Base-by-base conservation (phyloP, 2,329 filamentous ascomycete genomes). In the Fusarium sp. region DNA sequence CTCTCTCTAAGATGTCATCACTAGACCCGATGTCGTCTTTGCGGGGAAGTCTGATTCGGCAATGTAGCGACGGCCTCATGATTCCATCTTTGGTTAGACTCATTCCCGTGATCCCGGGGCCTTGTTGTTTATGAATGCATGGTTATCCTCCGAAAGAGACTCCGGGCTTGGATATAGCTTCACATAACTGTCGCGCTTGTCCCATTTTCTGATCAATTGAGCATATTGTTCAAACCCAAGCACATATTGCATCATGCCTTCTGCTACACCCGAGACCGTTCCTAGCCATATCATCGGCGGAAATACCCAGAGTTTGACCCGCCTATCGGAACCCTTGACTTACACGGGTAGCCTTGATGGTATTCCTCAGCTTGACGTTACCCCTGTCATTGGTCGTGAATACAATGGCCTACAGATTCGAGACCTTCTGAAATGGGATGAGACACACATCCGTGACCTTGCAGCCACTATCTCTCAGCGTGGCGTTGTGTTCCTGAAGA, bases 391-490 rank as follows among this genome's bases (percentile, higher is more conserved):
- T 40, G 84, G 84, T 2, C 80, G 80, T 31, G 84, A 86, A 69
- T 86, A 81, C 67, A 72, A 72, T 11, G 75, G 72, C 11, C 75
- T 80, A 14, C 76, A 80, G 53, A 72, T 80, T 35, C 70, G 63
- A 17, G 72, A 78, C 71, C 53, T 80, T 29, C 66, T 80, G 37
- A 68, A 72, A 54, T 75, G 72, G 52, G 76, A 79, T 41, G 84
- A 88, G 39, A 78, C 81, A 18, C 77, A 84, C 48, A 78, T 88
- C 33, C 81, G 81, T 18, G 86, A 88, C 66, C 77, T 88, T 18
- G 85, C 85, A 20, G 82, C 85, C 53, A 86, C 83, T 4, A 81
- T 80, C 46, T 79, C 78, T 15, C 77, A 80, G 59, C 74, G 78
- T 8, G 78, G 78, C 23, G 78, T 80, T 23, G 77, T 80, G 20